Conservation (phyloP, 345 rosid genomes). For the Eucalyptus guilfoylei region DNA sequence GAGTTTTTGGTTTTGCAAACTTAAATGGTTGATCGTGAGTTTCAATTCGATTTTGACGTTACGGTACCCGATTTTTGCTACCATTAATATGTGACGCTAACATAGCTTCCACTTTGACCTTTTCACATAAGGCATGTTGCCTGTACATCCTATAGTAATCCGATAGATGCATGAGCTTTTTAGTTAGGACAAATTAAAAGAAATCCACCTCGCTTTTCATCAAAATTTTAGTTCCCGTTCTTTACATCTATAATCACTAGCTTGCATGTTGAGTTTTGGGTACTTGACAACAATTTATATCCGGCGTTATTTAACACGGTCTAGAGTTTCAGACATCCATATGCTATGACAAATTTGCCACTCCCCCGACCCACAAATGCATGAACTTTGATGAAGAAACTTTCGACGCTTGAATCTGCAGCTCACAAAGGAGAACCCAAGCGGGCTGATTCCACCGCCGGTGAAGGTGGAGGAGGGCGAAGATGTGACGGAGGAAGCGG, state of each 20-base stretch:
- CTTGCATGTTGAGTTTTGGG: neutral
- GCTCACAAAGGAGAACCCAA: constrained; percentile 21
- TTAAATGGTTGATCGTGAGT: neutral
- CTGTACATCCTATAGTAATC: neutral
- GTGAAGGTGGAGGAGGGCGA: constrained; percentile 18
- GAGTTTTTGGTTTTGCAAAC: neutral
- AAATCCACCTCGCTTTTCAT: neutral
- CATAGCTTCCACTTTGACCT: neutral
- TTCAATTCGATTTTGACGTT: neutral
- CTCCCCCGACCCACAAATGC: too few relatives aligned
- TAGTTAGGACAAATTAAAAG: neutral
- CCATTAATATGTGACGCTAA: neutral
- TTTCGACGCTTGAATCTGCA: neutral
- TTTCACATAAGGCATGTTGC: neutral
- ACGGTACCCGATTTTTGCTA: neutral
- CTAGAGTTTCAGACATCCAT: neutral
- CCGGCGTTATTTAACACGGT: neutral
- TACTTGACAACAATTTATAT: neutral
- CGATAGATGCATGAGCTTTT: neutral
- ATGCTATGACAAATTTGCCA: neutral
- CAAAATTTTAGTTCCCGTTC: neutral
- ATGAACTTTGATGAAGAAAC: neutral
- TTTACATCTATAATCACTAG: neutral
- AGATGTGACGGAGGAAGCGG: constrained; percentile 13
- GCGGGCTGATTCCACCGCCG: constrained; percentile 16